Evolutionary conservation across 257 asterid genomes (phyloP), one percentile per base, ranked within the genome.

Genomic region (Plantago elongata): DNA sequence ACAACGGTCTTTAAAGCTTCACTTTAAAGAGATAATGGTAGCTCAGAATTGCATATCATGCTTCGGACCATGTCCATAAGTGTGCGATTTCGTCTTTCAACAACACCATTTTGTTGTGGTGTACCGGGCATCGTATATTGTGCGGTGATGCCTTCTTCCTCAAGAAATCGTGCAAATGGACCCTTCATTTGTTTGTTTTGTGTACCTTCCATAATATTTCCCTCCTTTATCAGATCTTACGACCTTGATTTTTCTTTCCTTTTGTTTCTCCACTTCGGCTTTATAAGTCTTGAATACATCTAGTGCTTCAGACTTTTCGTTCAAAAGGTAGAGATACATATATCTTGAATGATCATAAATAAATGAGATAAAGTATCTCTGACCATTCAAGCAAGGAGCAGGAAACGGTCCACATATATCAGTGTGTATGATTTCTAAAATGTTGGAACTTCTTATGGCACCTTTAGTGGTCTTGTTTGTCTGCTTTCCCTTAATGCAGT

Each of bases 141-240:
- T 12, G 56, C 27, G 9, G 16, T 11, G 16, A 51, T 51, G 10
- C 57, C 57, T n/a, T 7, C 29, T 10, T 52, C 12, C 16, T 52
- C 4, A 12, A 52, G n/a, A 51, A 16, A 27, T 16, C 16, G 11
- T 12, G 42, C n/a, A 3, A 54, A 54, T 7, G n/a, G 15, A 17
- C 42, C 22, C 13, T 10, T 13, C 12, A 16, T n/a, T 22, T 54
- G 57, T 44, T 67, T 1, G 15, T 17, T 61, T 40, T 5, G 38
- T 61, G 60, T 68, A 51, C 45, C 22, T 51, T 50, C 55, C 55
- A 50, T 50, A 51, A 14, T 50, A 60, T 34, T 68, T 62, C 3
- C 62, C 62, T 16, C 56, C 66, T 51, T 57, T 51, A 43, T 61
- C 51, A 6, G 51, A 61, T 13, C 59, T 69, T 43, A 69, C 62